Conservation (phyloP, 2,329 filamentous ascomycete species). For the Ophiobolus disseminans region DNA sequence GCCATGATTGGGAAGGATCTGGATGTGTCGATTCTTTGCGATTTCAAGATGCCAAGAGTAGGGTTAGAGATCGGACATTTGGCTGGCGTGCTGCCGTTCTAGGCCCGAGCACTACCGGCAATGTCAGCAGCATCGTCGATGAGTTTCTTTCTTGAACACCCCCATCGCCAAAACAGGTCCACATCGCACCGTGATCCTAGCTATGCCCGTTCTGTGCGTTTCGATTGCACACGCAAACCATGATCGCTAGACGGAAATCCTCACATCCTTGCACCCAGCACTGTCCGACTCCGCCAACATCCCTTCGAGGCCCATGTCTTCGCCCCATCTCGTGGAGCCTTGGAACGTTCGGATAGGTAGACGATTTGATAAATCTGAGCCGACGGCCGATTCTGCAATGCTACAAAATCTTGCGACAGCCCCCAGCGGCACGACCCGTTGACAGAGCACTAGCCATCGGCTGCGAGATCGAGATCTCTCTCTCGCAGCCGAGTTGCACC, state of each 20-base stretch:
- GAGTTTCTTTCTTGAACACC: constrained; percentile 12
- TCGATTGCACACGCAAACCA: constrained; percentile 7
- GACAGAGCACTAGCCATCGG: constrained; percentile 1
- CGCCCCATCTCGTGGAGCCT: too few relatives aligned
- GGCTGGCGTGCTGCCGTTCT: constrained; percentile 8
- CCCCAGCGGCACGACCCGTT: constrained; percentile 15
- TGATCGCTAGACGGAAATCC: too few relatives aligned
- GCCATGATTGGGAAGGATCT: constrained; percentile 25
- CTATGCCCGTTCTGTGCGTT: not conserved
- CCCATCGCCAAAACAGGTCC: constrained; percentile 7
- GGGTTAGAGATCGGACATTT: constrained; percentile 5
- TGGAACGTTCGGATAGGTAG: too few relatives aligned
- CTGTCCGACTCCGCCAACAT: too few relatives aligned
- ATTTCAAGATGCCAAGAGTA: constrained; percentile 25
- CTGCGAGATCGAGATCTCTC: constrained; percentile 17
- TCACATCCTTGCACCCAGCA: too few relatives aligned
- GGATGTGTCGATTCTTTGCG: constrained; percentile 12
- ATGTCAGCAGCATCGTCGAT: constrained; percentile 22
- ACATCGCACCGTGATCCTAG: constrained; percentile 10
- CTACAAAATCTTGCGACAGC: not conserved
- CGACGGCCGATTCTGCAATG: too few relatives aligned
- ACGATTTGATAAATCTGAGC: too few relatives aligned
- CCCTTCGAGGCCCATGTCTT: too few relatives aligned
- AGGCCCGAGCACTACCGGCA: constrained; percentile 10
- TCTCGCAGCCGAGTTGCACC: not conserved